These are phyloP conservation scores for Ustilago cynodontis DNA, from an alignment of 1,284 basidiomycete genomes.

Conservation along the genomic window DNA sequence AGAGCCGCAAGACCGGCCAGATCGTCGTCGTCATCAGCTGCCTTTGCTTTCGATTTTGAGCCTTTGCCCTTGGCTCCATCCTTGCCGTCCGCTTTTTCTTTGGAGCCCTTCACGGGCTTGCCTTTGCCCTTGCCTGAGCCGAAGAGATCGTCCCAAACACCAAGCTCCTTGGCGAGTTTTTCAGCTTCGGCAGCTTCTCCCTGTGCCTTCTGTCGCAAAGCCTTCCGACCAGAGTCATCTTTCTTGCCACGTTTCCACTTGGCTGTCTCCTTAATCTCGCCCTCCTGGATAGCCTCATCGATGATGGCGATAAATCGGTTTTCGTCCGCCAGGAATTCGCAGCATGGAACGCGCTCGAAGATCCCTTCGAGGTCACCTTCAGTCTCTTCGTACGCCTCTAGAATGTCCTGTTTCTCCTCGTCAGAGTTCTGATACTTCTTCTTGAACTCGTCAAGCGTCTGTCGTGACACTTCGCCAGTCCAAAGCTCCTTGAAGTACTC, in stretches of 20 bases:
- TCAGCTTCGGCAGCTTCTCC: slow-evolving; percentile 61
- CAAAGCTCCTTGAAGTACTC: slow-evolving; percentile 69
- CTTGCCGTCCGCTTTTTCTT: slow-evolving; percentile 11
- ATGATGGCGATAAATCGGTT: slow-evolving; percentile 57
- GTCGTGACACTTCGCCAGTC: slow-evolving; percentile 64
- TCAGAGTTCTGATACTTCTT: slow-evolving; percentile 64
- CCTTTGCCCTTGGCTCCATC: slow-evolving; percentile 19
- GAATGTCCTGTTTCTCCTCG: slow-evolving; percentile 64
- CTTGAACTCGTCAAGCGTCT: slow-evolving; percentile 64
- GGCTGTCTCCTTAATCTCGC: slow-evolving; percentile 45
- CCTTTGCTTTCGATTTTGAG: slow-evolving; percentile 31
- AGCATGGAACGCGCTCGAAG: slow-evolving; percentile 64
- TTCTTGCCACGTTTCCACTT: slow-evolving; percentile 43
- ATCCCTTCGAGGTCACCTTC: slow-evolving; percentile 58
- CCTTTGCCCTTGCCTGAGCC: slow-evolving; percentile 47
- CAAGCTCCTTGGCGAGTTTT: slow-evolving; percentile 63
- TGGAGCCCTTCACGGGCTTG: slow-evolving; percentile 25
- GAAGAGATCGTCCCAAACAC: slow-evolving; percentile 68
- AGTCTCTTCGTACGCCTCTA: slow-evolving; percentile 57
- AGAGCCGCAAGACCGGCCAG: slow-evolving; percentile 53
- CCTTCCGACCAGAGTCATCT: slow-evolving; percentile 47
- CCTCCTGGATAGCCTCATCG: slow-evolving; percentile 48
- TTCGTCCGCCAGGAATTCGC: slow-evolving; percentile 62
- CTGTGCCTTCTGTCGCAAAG: slow-evolving; percentile 51
- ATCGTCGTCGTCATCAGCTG: slow-evolving; percentile 45